A percentile compares a stretch with the other conserved stretches of the same genome.
Evolutionary conservation across 2,329 filamentous ascomycete genomes (phyloP).

Genomic region (Aspergillus fumigatiaffinis): DNA sequence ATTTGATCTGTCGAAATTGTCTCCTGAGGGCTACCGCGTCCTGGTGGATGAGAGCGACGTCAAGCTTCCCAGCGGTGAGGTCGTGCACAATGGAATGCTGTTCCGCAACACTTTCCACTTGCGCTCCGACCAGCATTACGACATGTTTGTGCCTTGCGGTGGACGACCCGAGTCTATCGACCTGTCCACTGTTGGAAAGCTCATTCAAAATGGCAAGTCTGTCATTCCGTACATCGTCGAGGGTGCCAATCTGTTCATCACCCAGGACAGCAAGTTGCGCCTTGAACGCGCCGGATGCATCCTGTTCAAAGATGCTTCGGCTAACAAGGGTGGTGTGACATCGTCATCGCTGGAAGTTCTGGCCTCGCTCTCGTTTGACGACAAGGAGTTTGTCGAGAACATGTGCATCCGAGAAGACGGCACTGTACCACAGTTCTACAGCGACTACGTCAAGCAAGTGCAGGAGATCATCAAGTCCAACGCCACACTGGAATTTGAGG

Average conservation of each 20-base stretch:
- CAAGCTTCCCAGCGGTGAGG: slow-evolving; percentile 80
- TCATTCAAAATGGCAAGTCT: slow-evolving; percentile 86
- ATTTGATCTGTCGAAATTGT: slow-evolving; percentile 82
- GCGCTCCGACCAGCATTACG: slow-evolving; percentile 69
- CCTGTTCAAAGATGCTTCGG: slow-evolving; percentile 94
- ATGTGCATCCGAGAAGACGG: slow-evolving; percentile 85
- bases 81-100: slow-evolving; percentile 82
- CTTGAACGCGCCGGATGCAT: slow-evolving; percentile 94
- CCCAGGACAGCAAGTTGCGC: slow-evolving; percentile 92
- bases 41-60: slow-evolving; percentile 87
- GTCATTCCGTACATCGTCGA: slow-evolving; percentile 93
- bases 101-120: slow-evolving; percentile 99
- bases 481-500: slow-evolving; percentile 90
- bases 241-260: slow-evolving; percentile 97
- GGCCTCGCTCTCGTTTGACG: slow-evolving; percentile 90
- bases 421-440: slow-evolving; percentile 82
- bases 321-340: slow-evolving; percentile 98
- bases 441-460: slow-evolving; percentile 85
- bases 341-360: slow-evolving; percentile 95
- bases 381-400: slow-evolving; percentile 79
- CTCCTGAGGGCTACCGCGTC: slow-evolving; percentile 81
- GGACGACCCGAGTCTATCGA: slow-evolving; percentile 96
- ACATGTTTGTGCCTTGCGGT: slow-evolving; percentile 92
- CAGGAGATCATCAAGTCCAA: slow-evolving; percentile 90
- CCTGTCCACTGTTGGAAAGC: slow-evolving; percentile 75